Conservation (phyloP, 1,284 basidiomycete species). For the Limonomyces culmigenus region DNA sequence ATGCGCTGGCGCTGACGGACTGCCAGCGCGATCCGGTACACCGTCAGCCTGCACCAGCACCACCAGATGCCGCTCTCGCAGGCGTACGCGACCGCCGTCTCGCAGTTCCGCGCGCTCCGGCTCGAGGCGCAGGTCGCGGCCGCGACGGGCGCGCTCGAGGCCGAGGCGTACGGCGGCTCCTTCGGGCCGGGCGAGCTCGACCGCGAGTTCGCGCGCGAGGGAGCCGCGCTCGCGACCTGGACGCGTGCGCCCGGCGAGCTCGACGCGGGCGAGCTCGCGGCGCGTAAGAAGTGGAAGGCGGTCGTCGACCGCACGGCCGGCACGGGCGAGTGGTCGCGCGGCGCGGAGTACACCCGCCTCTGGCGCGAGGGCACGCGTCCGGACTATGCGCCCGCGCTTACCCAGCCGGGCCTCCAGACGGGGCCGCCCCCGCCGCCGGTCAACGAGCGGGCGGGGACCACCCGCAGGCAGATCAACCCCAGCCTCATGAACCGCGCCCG, state of each 20-base stretch:
- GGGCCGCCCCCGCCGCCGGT: too few relatives aligned
- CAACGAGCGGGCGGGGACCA: too few relatives aligned
- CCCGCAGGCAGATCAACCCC: too few relatives aligned
- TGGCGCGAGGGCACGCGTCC: slow-evolving; percentile 57
- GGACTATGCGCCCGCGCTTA: slow-evolving; percentile 36
- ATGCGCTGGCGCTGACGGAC: slow-evolving; percentile 4
- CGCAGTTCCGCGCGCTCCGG: slow-evolving; percentile 76
- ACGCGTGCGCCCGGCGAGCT: too few relatives aligned
- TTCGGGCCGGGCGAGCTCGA: slow-evolving; percentile 50
- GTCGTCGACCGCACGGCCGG: slow-evolving; percentile 32
- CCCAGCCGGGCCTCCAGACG: too few relatives aligned
- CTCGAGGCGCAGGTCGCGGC: slow-evolving; percentile 72
- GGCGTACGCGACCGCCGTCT: slow-evolving; percentile 70
- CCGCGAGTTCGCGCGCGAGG: slow-evolving; percentile 43
- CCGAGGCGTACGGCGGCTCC: slow-evolving; percentile 58
- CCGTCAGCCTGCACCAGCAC: slow-evolving; percentile 58
- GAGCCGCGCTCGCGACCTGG: slow-evolving; percentile 40
- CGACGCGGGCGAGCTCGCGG: slow-evolving; percentile 40
- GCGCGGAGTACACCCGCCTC: slow-evolving; percentile 48
- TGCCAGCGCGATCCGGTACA: slow-evolving; percentile 64
- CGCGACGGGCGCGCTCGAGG: slow-evolving; percentile 67
- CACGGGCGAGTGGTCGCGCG: slow-evolving; percentile 41
- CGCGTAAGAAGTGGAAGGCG: slow-evolving; percentile 61
- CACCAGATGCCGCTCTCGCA: slow-evolving; percentile 54
- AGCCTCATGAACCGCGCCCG: too few relatives aligned